A percentile compares a stretch with the other conserved stretches of the same genome.
These are phyloP conservation scores for Senecio squalidus DNA, from an alignment of 140 eudicot genomes.

Conservation along the genomic window DNA sequence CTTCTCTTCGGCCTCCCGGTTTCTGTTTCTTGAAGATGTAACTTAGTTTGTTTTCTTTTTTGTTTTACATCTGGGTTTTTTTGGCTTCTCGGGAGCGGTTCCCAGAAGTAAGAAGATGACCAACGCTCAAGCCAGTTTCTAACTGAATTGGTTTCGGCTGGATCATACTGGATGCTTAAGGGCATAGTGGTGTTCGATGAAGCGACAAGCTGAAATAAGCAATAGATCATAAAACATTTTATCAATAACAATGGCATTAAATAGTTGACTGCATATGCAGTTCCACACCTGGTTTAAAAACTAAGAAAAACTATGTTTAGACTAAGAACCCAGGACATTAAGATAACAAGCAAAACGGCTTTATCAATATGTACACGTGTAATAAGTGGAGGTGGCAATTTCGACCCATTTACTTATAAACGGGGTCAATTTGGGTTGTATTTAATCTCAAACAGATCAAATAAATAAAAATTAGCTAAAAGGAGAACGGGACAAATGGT, in stretches of 20 bases:
- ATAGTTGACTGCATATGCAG: no score
- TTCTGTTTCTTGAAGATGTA: constrained; percentile 40
- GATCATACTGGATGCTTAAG: constrained; percentile 69
- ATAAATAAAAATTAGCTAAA: no score
- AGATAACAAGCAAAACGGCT: not conserved
- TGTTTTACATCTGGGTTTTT: constrained; percentile 36
- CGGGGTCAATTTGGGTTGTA: no score
- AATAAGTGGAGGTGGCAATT: no score
- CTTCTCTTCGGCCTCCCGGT: constrained; percentile 50
- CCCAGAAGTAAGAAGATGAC: constrained; percentile 75
- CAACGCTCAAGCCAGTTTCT: constrained; percentile 84
- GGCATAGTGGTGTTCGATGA: constrained; percentile 60
- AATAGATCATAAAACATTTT: constrained; percentile 3
- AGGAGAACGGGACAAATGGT: no score
- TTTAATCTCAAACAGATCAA: no score
- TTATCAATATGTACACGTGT: no score
- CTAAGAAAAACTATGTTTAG: no score
- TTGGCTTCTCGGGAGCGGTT: constrained; percentile 52
- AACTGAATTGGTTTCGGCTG: constrained; percentile 68
- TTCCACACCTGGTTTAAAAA: no score
- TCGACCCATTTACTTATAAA: no score
- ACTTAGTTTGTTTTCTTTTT: constrained; percentile 44
- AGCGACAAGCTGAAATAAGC: constrained; percentile 56
- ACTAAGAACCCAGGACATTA: no score
- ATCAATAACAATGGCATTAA: constrained; percentile 1